Conservation (phyloP, 2,329 filamentous ascomycete genomes). For the Penicillium sp. region DNA sequence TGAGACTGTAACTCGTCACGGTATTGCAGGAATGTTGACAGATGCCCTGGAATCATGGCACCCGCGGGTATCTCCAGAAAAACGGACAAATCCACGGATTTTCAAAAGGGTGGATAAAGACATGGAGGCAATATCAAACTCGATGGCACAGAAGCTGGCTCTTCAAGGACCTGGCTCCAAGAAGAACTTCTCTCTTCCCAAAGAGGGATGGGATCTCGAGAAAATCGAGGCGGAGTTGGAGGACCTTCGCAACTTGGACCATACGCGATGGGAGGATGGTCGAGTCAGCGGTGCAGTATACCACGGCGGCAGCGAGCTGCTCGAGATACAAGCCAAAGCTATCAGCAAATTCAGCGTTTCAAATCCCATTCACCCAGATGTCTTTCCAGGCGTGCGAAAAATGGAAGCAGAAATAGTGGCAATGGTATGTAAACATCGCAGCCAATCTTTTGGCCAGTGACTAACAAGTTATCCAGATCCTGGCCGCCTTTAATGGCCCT, state of each 20-base stretch:
- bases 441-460: background rate
- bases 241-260: background rate
- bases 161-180: background rate
- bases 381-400: background rate
- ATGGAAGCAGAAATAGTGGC: background rate
- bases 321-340: background rate
- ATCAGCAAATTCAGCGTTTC: background rate
- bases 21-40: background rate
- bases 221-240: background rate
- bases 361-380: background rate
- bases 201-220: background rate
- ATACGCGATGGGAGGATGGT: conserved; percentile 1
- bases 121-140: background rate
- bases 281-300: background rate
- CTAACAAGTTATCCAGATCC: background rate
- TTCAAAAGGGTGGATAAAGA: background rate
- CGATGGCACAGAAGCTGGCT: background rate
- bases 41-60: background rate
- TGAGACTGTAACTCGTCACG: background rate
- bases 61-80: too few relatives aligned
- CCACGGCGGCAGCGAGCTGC: background rate
- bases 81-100: background rate
- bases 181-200: background rate
- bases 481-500: background rate
- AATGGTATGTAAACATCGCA: background rate